Conservation (phyloP, 1,284 basidiomycete species). For the Malassezia psittaci region DNA sequence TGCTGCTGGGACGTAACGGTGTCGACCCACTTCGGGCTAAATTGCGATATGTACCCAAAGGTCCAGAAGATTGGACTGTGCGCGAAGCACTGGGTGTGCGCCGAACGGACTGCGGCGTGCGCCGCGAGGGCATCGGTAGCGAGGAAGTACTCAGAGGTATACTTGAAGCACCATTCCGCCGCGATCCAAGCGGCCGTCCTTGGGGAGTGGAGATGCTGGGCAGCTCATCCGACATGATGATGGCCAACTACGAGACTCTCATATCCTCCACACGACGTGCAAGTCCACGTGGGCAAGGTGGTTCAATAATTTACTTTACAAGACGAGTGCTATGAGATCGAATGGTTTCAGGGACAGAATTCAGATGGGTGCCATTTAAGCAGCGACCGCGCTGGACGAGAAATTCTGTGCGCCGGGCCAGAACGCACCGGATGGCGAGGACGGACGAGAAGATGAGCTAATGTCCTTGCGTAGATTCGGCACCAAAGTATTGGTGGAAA, state of each 20-base stretch:
- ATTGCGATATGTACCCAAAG: conserved; percentile 11
- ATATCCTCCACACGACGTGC: background rate
- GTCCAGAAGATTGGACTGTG: background rate
- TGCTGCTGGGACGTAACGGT: background rate
- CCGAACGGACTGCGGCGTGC: background rate
- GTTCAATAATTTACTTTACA: background rate
- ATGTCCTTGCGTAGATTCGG: conserved; percentile 14
- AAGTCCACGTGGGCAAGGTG: too few species aligned
- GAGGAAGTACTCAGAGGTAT: background rate
- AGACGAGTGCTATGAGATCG: background rate
- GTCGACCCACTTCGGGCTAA: conserved; percentile 1
- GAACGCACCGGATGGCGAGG: conserved; percentile 2
- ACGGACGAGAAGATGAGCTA: background rate
- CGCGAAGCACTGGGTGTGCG: background rate
- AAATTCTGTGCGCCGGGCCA: conserved; percentile 3
- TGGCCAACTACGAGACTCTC: background rate
- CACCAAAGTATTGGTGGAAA: background rate
- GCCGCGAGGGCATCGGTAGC: conserved; percentile 7
- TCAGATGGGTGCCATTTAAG: background rate
- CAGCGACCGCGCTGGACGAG: conserved; percentile 1
- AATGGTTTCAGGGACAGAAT: too few species aligned
- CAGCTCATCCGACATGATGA: background rate
- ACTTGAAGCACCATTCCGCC: too few species aligned
- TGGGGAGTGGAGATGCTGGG: background rate
- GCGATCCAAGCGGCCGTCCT: background rate